Base-by-base conservation (phyloP, 352 stramenopile species). In the Phytophthora nicotianae region DNA sequence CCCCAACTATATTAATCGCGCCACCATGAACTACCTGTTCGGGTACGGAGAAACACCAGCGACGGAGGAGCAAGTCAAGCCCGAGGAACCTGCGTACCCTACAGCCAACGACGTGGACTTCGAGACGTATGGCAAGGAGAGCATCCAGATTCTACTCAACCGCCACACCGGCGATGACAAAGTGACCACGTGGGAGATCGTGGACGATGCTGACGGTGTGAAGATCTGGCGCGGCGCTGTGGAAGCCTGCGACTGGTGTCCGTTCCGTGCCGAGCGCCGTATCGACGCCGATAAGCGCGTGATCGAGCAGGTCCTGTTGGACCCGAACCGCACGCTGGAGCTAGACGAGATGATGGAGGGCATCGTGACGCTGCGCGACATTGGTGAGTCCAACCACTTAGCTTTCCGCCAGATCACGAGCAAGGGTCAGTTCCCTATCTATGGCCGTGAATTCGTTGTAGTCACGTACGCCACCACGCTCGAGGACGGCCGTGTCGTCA, bases 341-440 rank as follows among this genome's bases (percentile, higher is more conserved):
- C 79, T 92, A 37, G 86, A 94, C 62, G 80, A 91, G 45, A 94
- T 92, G 83, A 94, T 85, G 54, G 86, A 92, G 51, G 68, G 68
- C 16, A 50, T 88, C 17, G 63, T 74, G 23, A 84, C 86, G 19
- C 62, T 94, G 50, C 76, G 89, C 49, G 60, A 64, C 13, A 70
- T 76, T 8, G 77, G 78, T 46, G 70, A 83, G n/a, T 74, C 81
- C 6, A 79, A 81, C 47, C 73, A 71, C 55, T 48, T 91, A 27
- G 84, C 74, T 29, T 73, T 92, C 47, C 83, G 84, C 35, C 81
- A 94, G 57, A 79, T 91, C 27, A 81, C 75, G 9, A 91, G 77
- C 78, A 94, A 94, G 65, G 83, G 72, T 13, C 72, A 91, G 46
- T 92, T 94, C 58, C 86, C 83, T 4, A 83, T 91, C 41, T 78